Evolutionary conservation across 2,329 filamentous ascomycete genomes (phyloP), one percentile per base, ranked within the genome.

Genomic region (Aspergillus viridinutans): DNA sequence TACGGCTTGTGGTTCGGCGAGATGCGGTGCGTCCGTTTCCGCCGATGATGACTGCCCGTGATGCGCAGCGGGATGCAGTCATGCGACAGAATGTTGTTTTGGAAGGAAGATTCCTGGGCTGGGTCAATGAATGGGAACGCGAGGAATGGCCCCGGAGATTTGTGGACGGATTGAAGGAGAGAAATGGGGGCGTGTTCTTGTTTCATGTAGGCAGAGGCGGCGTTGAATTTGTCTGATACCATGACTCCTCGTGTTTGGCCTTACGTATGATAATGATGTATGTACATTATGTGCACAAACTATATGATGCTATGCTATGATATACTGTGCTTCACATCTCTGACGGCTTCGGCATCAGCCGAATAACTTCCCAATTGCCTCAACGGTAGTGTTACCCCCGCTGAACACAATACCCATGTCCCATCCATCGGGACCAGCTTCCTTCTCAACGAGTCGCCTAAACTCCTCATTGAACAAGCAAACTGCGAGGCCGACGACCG

Each of bases 391-490:
- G 69, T 87, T 87, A 0, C 85, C 85, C n/a, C 85, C 85, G 62
- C 80, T 84, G 52, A 87, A 80, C 3, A 87, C 78, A 56, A 87
- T 72, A 0, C 82, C 84, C 17, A 87, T 66, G 74, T 87, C 84
- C 91, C 92, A 96, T 0, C 90, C 90, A 12, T 83, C 79, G 53
- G 84, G 80, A 0, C 79, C 89, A 0, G 79, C 89, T 72, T 92
- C 89, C 58, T 64, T 62, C 55, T 72, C 73, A 10, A 92, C 88
- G 73, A 88, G 73, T 12, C 68, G 71, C 57, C 90, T 78, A 61
- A 97, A 97, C 3, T 92, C 90, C 74, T 95, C 90, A 71, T 96
- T 89, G 63, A 85, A 97, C 63, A 97, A 76, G 53, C 86, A 87
- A 7, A 90, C 89, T 0, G 93, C 94, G 58, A 97, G 73, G 1